Evolutionary conservation across 305 asterid species (phyloP), one percentile per base, ranked within the genome.

Genomic region (Rubia balearica): DNA sequence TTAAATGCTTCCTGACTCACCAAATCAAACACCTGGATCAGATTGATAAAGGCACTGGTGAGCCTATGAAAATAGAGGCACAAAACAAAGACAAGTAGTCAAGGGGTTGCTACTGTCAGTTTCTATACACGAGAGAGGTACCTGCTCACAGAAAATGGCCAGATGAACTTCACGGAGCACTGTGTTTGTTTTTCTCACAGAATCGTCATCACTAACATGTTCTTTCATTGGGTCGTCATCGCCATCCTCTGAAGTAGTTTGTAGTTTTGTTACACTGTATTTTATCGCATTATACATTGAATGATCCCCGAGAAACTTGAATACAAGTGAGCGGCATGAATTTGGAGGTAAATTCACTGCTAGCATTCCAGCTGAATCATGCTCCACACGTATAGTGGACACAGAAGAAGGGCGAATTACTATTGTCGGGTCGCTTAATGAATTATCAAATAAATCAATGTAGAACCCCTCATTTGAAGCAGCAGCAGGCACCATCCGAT

Each of bases 401-500:
- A 85, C 60, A 65, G 96, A 77, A 72, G 97, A 86, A 63, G 96
- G 96, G 68, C 97, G 98, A 75, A 91, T 84, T 72, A 83, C 81
- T 77, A 77, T 70, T 27, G 92, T 81, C 53, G 85, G 85, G 77
- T 94, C 96, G 81, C 85, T 80, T 64, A 88, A 81, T 27, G 97
- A 78, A 79, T 83, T 89, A 87, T 94, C 97, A 83, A 85, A 85
- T 76, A 94, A 86, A 81, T 94, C 99, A 70, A 94, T 81, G 79
- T 85, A 89, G 81, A 91, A 94, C 61, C 98, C 99, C 82, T 91
- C 98, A n/a, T 91, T 91, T 63, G 97, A 98, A 78, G 99, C 83
- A 73, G 93, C 96, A 80, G 95, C 92, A 75, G 99, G 95, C 73
- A 85, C 90, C 83, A 87, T 65, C 24, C 99, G 95, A 74, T 91